Evolutionary conservation across 2,329 filamentous ascomycete species (phyloP).

Genomic region (Claviceps pazoutovae): DNA sequence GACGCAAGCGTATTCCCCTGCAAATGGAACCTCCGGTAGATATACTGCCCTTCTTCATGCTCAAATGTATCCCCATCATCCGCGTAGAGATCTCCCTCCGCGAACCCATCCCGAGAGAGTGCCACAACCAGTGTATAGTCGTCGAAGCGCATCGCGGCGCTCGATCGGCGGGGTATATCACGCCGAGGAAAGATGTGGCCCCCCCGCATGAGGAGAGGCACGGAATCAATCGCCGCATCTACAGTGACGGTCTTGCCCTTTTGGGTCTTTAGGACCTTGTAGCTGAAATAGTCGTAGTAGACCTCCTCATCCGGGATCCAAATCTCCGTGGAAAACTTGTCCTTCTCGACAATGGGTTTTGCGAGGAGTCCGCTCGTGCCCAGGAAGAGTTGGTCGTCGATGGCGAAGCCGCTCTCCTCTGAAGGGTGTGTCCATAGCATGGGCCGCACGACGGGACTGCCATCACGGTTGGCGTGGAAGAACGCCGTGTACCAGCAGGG

Average conservation of each 20-base stretch:
- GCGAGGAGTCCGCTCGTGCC: slow-evolving; percentile 80
- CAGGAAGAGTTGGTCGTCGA: slow-evolving; percentile 90
- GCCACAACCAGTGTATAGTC: slow-evolving; percentile 80
- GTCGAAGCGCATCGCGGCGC: slow-evolving; percentile 81
- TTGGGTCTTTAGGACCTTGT: slow-evolving; percentile 54
- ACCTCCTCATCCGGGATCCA: slow-evolving; percentile 80
- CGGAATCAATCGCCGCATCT: slow-evolving; percentile 66
- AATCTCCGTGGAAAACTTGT: slow-evolving; percentile 56
- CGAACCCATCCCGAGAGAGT: slow-evolving; percentile 44
- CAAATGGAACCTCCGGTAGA: slow-evolving; percentile 69
- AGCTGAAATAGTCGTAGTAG: slow-evolving; percentile 95
- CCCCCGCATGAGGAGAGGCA: slow-evolving; percentile 82
- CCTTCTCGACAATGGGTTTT: slow-evolving; percentile 76
- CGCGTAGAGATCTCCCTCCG: slow-evolving; percentile 72
- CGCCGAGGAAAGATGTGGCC: slow-evolving; percentile 86
- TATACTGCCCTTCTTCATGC: slow-evolving; percentile 71
- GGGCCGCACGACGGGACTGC: slow-evolving; percentile 76
- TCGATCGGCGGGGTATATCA: slow-evolving; percentile 74
- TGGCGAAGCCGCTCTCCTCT: slow-evolving; percentile 72
- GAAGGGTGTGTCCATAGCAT: slow-evolving; percentile 86
- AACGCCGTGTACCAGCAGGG: slow-evolving; percentile 97
- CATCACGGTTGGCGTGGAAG: slow-evolving; percentile 70
- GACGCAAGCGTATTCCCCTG: slow-evolving; percentile 48
- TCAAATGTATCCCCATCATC: slow-evolving; percentile 94
- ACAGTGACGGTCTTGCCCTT: slow-evolving; percentile 58